These are phyloP conservation scores for Cryphonectria japonica DNA, from an alignment of 2,329 filamentous ascomycete species.

Conservation along the genomic window DNA sequence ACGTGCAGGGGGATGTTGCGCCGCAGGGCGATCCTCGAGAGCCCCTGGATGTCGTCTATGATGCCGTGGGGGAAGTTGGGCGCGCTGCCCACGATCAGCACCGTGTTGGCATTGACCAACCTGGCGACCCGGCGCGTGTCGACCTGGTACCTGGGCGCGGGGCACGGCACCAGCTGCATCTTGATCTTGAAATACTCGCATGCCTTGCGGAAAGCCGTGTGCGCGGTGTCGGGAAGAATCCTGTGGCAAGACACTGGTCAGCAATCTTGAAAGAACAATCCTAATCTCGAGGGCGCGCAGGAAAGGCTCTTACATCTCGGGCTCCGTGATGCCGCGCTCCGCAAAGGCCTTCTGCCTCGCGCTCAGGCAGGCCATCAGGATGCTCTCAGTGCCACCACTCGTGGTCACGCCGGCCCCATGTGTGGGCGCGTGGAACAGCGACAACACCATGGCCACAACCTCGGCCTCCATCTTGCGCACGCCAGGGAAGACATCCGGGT, in stretches of 20 bases:
- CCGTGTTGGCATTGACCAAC: constrained; percentile 90
- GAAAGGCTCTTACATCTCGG: constrained; percentile 76
- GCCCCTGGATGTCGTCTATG: constrained; percentile 87
- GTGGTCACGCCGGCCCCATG: constrained; percentile 87
- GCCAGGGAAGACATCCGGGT: constrained; percentile 96
- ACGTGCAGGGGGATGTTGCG: constrained; percentile 89
- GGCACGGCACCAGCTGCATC: constrained; percentile 84
- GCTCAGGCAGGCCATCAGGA: constrained; percentile 90
- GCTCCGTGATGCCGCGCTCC: constrained; percentile 87
- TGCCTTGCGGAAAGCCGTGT: constrained; percentile 96
- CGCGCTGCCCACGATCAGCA: constrained; percentile 90
- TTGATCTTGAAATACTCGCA: constrained; percentile 97
- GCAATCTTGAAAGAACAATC: neutral
- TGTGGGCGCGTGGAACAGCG: constrained; percentile 86
- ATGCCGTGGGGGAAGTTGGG: constrained; percentile 99
- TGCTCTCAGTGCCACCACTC: constrained; percentile 92
- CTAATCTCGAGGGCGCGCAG: too few relatives aligned
- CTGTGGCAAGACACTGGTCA: constrained; percentile 45
- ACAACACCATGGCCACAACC: constrained; percentile 91
- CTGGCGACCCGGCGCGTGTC: constrained; percentile 77
- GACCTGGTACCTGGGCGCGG: constrained; percentile 83
- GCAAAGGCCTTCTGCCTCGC: constrained; percentile 86
- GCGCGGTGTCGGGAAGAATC: constrained; percentile 92
- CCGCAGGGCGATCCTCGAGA: constrained; percentile 81
- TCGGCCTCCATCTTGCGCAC: constrained; percentile 99